phyloP scores from a whole-genome alignment of 352 stramenopile genomes.

The Phytophthora kernoviae region DNA sequence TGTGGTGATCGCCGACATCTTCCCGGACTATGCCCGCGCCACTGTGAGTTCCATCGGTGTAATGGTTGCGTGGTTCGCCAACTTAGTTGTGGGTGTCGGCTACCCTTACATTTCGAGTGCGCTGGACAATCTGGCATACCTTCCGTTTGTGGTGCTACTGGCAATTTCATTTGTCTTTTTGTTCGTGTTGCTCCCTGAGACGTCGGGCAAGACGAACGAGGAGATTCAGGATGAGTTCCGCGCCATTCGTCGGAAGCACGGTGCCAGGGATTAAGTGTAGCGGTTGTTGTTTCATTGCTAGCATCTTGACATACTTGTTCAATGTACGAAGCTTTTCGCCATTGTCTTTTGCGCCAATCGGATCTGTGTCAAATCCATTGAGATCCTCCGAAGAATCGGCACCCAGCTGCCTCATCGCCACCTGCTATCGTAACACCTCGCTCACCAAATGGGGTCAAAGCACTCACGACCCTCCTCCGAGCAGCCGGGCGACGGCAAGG shows the following conservation, averaged over 20 bases:
- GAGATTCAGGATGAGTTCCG: constrained; percentile 59
- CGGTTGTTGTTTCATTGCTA: too few relatives aligned
- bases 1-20: constrained; percentile 52
- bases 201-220: constrained; percentile 49
- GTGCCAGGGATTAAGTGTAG: background rate
- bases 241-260: constrained; percentile 26
- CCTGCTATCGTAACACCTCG: background rate
- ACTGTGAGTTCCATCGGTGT: constrained; percentile 39
- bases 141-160: constrained; percentile 41
- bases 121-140: constrained; percentile 36
- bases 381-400: constrained; percentile 13
- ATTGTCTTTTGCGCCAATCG: too few relatives aligned
- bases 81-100: constrained; percentile 52
- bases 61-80: constrained; percentile 39
- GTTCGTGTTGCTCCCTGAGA: constrained; percentile 45
- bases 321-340: too few relatives aligned
- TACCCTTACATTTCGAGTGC: constrained; percentile 51
- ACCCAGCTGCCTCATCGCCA: background rate
- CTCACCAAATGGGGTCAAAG: constrained; percentile 34
- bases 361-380: background rate
- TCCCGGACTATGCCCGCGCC: constrained; percentile 44
- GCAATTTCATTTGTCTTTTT: constrained; percentile 40
- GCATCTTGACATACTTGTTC: too few relatives aligned
- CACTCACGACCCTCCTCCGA: constrained; percentile 25
- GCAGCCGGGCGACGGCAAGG: constrained; percentile 11